These are phyloP conservation scores for Puccinia novopanici DNA, from an alignment of 1,284 basidiomycete species.

Conservation along the genomic window DNA sequence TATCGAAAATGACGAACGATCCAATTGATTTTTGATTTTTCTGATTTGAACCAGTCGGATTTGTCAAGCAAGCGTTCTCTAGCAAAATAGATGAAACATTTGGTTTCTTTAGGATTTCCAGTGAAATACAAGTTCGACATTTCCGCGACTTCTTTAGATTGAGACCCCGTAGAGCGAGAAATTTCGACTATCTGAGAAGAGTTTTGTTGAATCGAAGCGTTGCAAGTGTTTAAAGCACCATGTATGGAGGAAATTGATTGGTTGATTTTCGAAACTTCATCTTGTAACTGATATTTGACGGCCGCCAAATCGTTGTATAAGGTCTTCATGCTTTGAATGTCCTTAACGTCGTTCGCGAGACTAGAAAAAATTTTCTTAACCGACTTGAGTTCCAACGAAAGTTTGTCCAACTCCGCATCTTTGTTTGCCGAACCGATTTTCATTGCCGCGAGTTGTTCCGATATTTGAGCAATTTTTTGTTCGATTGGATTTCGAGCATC, in stretches of 20 bases:
- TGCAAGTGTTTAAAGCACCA: background rate
- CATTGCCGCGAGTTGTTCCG: background rate
- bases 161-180: background rate
- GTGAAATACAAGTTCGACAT: background rate
- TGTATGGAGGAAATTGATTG: background rate
- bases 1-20: background rate
- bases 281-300: background rate
- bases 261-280: background rate
- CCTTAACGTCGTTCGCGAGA: background rate
- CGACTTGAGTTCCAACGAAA: background rate
- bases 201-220: background rate
- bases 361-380: background rate
- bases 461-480: background rate
- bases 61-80: too few relatives aligned
- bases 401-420: background rate
- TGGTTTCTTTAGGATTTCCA: background rate
- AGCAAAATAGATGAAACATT: too few relatives aligned
- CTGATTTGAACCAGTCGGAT: too few relatives aligned
- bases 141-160: background rate
- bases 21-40: conserved; percentile 25
- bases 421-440: background rate
- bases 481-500: background rate
- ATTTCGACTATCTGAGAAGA: too few relatives aligned
- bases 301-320: background rate
- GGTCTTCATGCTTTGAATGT: conserved; percentile 19